Base-by-base conservation (phyloP, 2,329 filamentous ascomycete species). In the Ophiocordyceps unilateralis region DNA sequence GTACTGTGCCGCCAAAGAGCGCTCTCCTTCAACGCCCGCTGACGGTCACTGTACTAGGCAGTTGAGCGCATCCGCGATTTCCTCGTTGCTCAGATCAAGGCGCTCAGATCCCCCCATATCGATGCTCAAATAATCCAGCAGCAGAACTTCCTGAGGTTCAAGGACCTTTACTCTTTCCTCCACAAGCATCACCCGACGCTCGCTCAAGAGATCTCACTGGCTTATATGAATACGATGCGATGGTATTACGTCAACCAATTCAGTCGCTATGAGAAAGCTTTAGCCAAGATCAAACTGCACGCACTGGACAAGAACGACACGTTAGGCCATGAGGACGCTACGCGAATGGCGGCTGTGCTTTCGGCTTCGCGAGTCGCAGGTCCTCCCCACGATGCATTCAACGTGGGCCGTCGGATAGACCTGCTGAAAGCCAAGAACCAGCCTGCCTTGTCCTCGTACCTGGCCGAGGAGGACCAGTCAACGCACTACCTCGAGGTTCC, bases 211-310 rank as follows among this genome's bases (percentile, higher is more conserved):
- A 93, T 98, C 49, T 79, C 79, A 9, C 82, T 86, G 57, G 91
- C 93, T 4, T 98, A 98, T 55, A 81, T 93, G 65, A 94, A 95
- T 58, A 98, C 93, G 0, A 98, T 98, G 86, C 78, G 87, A 43
- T 98, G 91, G 91, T 98, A 98, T 56, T 96, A 96, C 57, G 65
- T 82, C 43, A 91, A 83, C 50, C 85, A 95, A 58, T 98, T 98
- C 56, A 78, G 76, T 4, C 79, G 89, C 28, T 98, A 98, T 59
- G 78, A 83, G 49, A 78, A 80, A 51, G 80, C 91, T 0, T 68
- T 98, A 6, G 80, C 82, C 44, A 93, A 86, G 58, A 71, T 98
- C 46, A 89, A 83, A 54, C 61, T 96, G 3, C 87, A 95, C 55
- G 61, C 71, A 5, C 69, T 93, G 45, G 89, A 95, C 55, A 87